Percentiles rank a stretch among this genome's conserved stretches.
Conservation (phyloP, 495 filamentous ascomycete species). For the Lindgomyces ingoldianus region DNA sequence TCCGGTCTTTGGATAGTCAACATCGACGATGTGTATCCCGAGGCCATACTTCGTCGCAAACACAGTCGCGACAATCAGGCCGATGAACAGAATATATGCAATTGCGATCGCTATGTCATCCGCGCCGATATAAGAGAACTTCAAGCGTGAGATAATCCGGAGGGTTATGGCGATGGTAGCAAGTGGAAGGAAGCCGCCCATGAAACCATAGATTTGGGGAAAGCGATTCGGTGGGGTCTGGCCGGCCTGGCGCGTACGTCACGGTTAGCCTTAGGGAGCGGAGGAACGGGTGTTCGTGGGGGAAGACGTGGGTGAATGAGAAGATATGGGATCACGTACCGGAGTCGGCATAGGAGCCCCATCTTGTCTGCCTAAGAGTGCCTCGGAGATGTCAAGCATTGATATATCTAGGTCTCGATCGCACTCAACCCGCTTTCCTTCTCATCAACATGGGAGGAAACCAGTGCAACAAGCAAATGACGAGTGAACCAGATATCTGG, state of each 20-base stretch:
- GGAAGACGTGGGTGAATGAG: neutral
- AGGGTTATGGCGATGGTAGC: neutral
- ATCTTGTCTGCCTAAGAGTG: neutral
- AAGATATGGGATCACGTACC: neutral
- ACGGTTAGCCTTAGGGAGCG: neutral
- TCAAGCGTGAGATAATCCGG: neutral
- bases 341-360: neutral
- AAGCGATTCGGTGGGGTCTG: conserved; percentile 2
- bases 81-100: neutral
- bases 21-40: neutral
- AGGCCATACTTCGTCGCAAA: neutral
- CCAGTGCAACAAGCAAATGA: neutral
- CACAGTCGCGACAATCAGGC: neutral
- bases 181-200: neutral
- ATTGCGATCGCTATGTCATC: neutral
- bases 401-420: neutral
- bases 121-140: neutral
- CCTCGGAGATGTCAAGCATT: neutral
- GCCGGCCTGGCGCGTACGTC: neutral
- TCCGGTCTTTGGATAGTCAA: neutral
- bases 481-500: neutral
- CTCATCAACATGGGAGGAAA: too few species aligned
- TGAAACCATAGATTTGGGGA: neutral
- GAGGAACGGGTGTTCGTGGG: neutral
- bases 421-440: neutral